Base-by-base conservation (phyloP, 1,284 basidiomycete species). In the Thecaphora thlaspeos region DNA sequence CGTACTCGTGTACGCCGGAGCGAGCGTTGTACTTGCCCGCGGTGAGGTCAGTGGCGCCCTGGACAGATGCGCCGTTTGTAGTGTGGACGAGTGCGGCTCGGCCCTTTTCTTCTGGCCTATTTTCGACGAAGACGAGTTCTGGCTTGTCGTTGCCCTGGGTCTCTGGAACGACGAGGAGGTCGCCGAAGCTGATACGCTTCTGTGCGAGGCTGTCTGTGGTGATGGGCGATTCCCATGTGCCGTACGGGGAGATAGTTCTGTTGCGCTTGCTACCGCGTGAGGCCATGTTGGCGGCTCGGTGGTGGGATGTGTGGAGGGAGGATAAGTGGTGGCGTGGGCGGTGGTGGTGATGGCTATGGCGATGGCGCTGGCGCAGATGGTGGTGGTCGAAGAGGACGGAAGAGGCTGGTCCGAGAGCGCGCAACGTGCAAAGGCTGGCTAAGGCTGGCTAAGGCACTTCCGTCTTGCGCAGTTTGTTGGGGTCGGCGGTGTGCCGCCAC, bases 91-190 rank as follows among this genome's bases (percentile, higher is more conserved):
- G 76, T 0, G 85, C 84, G 43, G 70, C 80, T 2, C 87, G 80
- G 8, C 87, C 85, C 14, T 77, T 81, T 68, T 88, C 86, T 15
- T 82, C 80, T 0, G 88, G 85, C 10, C 87, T 77, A 10, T 77
- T 79, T 69, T 88, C 87, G 45, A 86, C 66, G 75, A 86, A 84
- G 64, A 86, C 87, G 21, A 86, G 72, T 8, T 77, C 78, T 2
- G 79, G 79, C 2, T 46, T 42, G 12, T 52, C 40, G 3, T 51
- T 45, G 4, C 53, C 48, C 22, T 53, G 51, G 49, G 43, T 46
- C 19, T 43, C 48, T n/a, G 37, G 30, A 22, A 44, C 43, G n/a
- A 68, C 54, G 18, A 58, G 39, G 17, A 60, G 52, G 24, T 69
- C 67, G 28, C 47, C 47, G 9, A 72, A 42, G 17, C 43, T 21